These are phyloP conservation scores for Cubamyces sp. DNA, from an alignment of 768 basidiomycete species.

Conservation along the genomic window DNA sequence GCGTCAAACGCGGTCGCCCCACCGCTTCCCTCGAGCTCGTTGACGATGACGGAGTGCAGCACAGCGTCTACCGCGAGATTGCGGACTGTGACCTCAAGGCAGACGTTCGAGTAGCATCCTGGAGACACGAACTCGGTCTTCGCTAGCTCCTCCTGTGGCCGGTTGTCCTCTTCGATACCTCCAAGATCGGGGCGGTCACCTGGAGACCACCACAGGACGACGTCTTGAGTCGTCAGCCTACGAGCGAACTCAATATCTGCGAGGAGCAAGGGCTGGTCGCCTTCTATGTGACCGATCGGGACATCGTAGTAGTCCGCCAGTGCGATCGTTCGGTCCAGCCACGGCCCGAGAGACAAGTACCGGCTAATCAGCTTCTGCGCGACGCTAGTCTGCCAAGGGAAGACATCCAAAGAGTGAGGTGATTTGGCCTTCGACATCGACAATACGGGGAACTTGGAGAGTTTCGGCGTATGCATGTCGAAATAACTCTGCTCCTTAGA, in stretches of 20 bases:
- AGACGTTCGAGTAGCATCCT: constrained; percentile 92
- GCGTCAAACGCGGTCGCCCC: constrained; percentile 95
- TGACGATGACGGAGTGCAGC: constrained; percentile 90
- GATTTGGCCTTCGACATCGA: constrained; percentile 81
- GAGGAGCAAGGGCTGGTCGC: constrained; percentile 85
- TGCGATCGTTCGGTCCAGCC: constrained; percentile 79
- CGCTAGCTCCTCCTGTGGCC: constrained; percentile 74
- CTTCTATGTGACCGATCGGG: constrained; percentile 90
- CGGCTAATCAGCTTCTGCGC: constrained; percentile 82
- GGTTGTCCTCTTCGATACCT: constrained; percentile 86
- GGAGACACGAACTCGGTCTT: constrained; percentile 84
- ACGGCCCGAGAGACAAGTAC: constrained; percentile 75
- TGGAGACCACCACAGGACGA: constrained; percentile 96
- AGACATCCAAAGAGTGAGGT: constrained; percentile 76
- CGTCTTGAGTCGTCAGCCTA: constrained; percentile 83
- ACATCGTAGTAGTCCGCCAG: constrained; percentile 92
- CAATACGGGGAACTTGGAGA: constrained; percentile 84
- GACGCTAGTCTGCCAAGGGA: constrained; percentile 88
- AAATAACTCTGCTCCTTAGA: constrained; percentile 84
- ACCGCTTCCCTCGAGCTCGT: constrained; percentile 95
- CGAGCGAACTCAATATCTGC: constrained; percentile 93
- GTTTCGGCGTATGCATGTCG: constrained; percentile 68
- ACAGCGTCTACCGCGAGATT: constrained; percentile 95
- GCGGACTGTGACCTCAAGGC: constrained; percentile 84
- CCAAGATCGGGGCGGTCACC: constrained; percentile 90